These are phyloP conservation scores for Entelexis sorbosivorans DNA, from an alignment of 1,139 yeast genomes.

Conservation along the genomic window DNA sequence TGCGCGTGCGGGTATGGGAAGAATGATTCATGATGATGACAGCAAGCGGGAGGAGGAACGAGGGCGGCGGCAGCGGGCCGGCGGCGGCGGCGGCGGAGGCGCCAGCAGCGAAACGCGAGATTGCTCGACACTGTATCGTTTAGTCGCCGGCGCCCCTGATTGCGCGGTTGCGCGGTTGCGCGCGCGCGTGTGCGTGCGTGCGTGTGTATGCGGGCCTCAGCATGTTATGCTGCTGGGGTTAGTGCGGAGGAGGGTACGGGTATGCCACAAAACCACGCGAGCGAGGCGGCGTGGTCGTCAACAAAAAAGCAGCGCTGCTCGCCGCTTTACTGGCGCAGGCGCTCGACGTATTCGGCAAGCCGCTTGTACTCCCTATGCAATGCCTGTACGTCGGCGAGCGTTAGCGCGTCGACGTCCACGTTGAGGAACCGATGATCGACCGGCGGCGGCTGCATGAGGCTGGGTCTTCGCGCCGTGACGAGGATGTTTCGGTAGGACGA, in stretches of 20 bases:
- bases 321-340: background rate
- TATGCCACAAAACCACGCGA: background rate
- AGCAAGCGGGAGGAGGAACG: background rate
- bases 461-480: conserved; percentile 9
- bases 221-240: no score
- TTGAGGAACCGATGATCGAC: conserved; percentile 24
- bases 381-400: conserved; percentile 29
- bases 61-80: background rate
- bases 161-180: background rate
- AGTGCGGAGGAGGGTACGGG: background rate
- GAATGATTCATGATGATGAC: background rate
- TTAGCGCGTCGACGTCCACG: conserved; percentile 27
- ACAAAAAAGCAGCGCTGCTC: no score
- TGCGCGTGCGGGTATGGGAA: background rate
- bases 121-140: background rate
- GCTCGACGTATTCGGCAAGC: conserved; percentile 24
- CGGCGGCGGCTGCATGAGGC: conserved; percentile 9
- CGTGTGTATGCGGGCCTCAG: background rate
- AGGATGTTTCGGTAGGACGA: conserved; percentile 17
- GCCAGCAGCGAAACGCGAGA: background rate
- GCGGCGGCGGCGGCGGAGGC: no score
- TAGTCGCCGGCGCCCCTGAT: background rate
- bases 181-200: background rate
- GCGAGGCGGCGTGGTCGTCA: no score
- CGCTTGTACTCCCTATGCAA: conserved; percentile 33